These are phyloP conservation scores for Malus sylvestris DNA, from an alignment of 306 rosid species.

Conservation along the genomic window DNA sequence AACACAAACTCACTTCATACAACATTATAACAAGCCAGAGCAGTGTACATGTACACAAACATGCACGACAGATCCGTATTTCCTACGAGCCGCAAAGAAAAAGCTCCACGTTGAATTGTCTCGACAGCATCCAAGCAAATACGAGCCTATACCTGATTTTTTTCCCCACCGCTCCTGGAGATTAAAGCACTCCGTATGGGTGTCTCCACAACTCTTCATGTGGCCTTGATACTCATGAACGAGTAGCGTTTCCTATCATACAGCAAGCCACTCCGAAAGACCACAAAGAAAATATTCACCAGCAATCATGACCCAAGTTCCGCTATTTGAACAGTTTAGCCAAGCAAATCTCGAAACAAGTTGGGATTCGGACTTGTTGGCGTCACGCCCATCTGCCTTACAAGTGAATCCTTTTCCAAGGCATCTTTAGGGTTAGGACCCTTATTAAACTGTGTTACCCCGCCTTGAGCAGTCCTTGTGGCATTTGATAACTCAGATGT, in stretches of 20 bases:
- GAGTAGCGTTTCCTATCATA: not conserved
- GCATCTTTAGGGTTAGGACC: slow-evolving; percentile 48
- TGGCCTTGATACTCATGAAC: slow-evolving; percentile 1
- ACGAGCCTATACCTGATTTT: slow-evolving; percentile 10
- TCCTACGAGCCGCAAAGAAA: slow-evolving; percentile 7
- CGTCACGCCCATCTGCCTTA: slow-evolving; percentile 86
- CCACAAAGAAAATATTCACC: slow-evolving; percentile 4
- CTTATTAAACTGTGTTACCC: slow-evolving; percentile 41
- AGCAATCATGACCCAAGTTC: not conserved
- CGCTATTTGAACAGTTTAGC: slow-evolving; percentile 24
- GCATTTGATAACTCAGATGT: slow-evolving; percentile 36
- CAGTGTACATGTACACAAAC: not conserved
- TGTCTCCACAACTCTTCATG: slow-evolving; percentile 9
- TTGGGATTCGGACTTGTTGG: slow-evolving; percentile 76
- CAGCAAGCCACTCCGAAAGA: slow-evolving; percentile 11
- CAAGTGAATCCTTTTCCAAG: slow-evolving; percentile 69
- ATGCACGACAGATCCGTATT: not conserved
- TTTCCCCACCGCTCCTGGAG: slow-evolving; percentile 22
- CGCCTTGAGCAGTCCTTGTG: slow-evolving; percentile 22
- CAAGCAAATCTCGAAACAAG: slow-evolving; percentile 64
- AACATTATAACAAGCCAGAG: not conserved
- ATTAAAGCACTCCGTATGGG: slow-evolving; percentile 11
- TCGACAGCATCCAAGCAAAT: not conserved
- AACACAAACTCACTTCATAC: not conserved
- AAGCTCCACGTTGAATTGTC: not conserved